These are phyloP conservation scores for Paraurostyla sp. DNA, from an alignment of 73 alveolate genomes.

Conservation along the genomic window DNA sequence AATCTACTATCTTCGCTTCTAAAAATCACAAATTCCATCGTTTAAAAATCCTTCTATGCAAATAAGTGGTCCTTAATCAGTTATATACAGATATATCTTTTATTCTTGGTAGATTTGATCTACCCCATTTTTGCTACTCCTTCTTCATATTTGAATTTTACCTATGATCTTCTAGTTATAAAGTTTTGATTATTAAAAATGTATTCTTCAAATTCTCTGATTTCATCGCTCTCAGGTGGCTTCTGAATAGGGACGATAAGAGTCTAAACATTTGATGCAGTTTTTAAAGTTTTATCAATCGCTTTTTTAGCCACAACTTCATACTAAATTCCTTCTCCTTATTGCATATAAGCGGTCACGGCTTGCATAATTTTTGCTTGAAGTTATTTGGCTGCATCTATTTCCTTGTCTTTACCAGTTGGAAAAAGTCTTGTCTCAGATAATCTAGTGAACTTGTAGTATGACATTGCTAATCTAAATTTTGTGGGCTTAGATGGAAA, in stretches of 20 bases:
- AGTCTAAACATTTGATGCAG: background rate
- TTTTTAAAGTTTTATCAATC: background rate
- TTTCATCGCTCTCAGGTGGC: constrained; percentile 4
- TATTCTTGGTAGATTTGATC: constrained; percentile 35
- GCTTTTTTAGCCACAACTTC: background rate
- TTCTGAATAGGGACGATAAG: background rate
- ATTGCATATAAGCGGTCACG: constrained; percentile 6
- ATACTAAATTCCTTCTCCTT: background rate
- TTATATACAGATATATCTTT: background rate
- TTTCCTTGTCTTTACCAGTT: background rate
- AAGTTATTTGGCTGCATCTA: constrained; percentile 32
- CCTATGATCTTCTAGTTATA: background rate
- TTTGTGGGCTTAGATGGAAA: constrained; percentile 38
- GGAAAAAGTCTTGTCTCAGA: background rate
- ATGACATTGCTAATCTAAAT: constrained; percentile 16
- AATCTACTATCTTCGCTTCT: constrained; percentile 17
- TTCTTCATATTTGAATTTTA: background rate
- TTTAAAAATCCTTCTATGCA: background rate
- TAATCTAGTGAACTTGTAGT: background rate
- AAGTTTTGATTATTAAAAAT: background rate
- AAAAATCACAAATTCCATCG: constrained; percentile 32
- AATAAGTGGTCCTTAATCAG: constrained; percentile 45
- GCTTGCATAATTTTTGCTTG: background rate
- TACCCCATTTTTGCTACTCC: constrained; percentile 27
- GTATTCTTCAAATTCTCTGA: constrained; percentile 29